These are phyloP conservation scores for Jaltomata sinuosa DNA, from an alignment of 257 asterid genomes.

Conservation along the genomic window DNA sequence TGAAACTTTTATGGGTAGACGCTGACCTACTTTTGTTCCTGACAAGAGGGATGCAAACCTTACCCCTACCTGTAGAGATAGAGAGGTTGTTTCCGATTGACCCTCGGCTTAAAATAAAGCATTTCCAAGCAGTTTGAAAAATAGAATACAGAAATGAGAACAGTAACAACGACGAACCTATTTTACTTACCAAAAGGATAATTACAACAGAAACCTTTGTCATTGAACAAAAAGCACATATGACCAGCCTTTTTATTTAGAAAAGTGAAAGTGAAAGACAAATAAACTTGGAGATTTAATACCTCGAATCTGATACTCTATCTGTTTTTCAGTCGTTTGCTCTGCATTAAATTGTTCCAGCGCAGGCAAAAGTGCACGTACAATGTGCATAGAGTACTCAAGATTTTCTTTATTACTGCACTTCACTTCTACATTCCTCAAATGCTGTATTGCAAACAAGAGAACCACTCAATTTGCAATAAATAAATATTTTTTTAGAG, in stretches of 20 bases:
- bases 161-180: too few species aligned
- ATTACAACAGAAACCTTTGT: neutral
- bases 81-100: too few species aligned
- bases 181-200: neutral
- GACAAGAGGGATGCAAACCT: neutral
- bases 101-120: too few species aligned
- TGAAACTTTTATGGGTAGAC: neutral
- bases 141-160: too few species aligned
- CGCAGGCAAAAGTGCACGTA: slow-evolving; percentile 60
- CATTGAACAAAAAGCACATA: neutral
- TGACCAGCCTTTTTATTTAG: too few species aligned
- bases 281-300: neutral
- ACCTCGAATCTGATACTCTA: slow-evolving; percentile 66
- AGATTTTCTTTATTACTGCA: slow-evolving; percentile 26
- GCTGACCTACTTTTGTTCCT: neutral
- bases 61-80: too few species aligned
- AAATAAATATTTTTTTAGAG: neutral
- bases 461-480: neutral
- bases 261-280: neutral
- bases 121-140: too few species aligned
- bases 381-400: slow-evolving; percentile 40
- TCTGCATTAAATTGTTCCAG: slow-evolving; percentile 38
- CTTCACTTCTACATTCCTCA: slow-evolving; percentile 26
- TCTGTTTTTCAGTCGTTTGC: slow-evolving; percentile 54
- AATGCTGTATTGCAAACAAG: slow-evolving; percentile 13